Conservation (phyloP, 2,329 filamentous ascomycete genomes). For the Ophiostoma australiae region DNA sequence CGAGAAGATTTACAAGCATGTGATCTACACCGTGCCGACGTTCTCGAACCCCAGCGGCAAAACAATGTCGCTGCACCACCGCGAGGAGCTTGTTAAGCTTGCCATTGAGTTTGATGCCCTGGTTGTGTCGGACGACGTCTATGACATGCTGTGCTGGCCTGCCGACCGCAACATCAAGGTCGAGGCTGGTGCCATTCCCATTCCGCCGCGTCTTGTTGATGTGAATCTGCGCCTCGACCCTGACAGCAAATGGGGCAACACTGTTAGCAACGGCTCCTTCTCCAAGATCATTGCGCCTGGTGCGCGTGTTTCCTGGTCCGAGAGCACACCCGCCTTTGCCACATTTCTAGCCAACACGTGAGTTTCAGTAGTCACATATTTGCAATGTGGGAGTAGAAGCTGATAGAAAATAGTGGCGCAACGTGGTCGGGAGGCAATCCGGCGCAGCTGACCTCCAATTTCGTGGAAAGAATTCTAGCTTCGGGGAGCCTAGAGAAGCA, state of each 20-base stretch:
- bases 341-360: constrained; percentile 42
- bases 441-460: constrained; percentile 31
- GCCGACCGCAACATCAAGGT: constrained; percentile 35
- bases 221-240: constrained; percentile 54
- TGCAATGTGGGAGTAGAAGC: background rate
- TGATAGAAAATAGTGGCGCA: constrained; percentile 25
- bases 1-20: constrained; percentile 58
- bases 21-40: constrained; percentile 65
- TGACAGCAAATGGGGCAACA: constrained; percentile 58
- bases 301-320: constrained; percentile 31
- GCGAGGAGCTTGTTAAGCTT: constrained; percentile 54
- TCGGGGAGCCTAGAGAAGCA: constrained; percentile 49
- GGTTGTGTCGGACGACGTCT: constrained; percentile 65
- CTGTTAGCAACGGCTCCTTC: constrained; percentile 62
- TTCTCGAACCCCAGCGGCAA: constrained; percentile 65
- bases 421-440: constrained; percentile 33
- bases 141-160: constrained; percentile 62
- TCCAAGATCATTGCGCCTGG: constrained; percentile 63
- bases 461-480: constrained; percentile 46
- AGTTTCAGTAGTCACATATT: constrained; percentile 30
- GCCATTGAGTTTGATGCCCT: constrained; percentile 61
- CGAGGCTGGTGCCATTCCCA: constrained; percentile 25
- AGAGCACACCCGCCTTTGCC: constrained; percentile 51
- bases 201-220: constrained; percentile 48
- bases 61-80: constrained; percentile 55